Base-by-base conservation (phyloP, 495 filamentous ascomycete species). In the Talaromyces trachyspermus region DNA sequence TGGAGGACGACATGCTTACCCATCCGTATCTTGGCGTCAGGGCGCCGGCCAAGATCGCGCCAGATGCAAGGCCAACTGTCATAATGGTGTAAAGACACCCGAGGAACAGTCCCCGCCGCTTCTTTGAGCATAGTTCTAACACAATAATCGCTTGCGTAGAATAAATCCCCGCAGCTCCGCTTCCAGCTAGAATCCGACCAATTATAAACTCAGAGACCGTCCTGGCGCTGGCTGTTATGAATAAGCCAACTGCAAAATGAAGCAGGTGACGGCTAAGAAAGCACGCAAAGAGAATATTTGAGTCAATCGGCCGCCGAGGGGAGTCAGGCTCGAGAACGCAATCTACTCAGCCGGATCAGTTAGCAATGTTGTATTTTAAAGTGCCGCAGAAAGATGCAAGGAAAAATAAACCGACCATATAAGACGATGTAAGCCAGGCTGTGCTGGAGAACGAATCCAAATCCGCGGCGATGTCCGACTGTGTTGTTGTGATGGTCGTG, bases 391-490 rank as follows among this genome's bases (percentile, higher is more conserved):
- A n/a, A n/a, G n/a, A n/a, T n/a, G n/a, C n/a, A n/a, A n/a, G n/a
- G n/a, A n/a, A n/a, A n/a, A 15, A 7, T 18, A 1, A 49, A 10
- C 47, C 37, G 67, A 74, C 69, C 50, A 83, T 60, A 58, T 84
- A 89, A 1, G 83, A 65, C 20, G 81, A 81, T 5, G 84, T 87
- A 52, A 91, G 84, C 85, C 85, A 91, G 51, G 76, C 81, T 15
- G 78, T 79, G 36, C 79, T 62, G 20, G 78, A 77, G 56, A 84
- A 89, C 7, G 84, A 77, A 69, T 88, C 72, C 1, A 89, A 65
- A 48, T 88, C 85, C 15, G 70, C 70, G 1, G 85, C 84, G 53
- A 91, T 87, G 30, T 68, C 65, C 2, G 79, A 83, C 61, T 88
- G 85, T 2, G 80, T 83, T 20, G 85, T 89, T 4, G 81, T 85